Evolutionary conservation across 345 rosid genomes (phyloP), one percentile per base, ranked within the genome.

Genomic region (Ailanthus altissimus): DNA sequence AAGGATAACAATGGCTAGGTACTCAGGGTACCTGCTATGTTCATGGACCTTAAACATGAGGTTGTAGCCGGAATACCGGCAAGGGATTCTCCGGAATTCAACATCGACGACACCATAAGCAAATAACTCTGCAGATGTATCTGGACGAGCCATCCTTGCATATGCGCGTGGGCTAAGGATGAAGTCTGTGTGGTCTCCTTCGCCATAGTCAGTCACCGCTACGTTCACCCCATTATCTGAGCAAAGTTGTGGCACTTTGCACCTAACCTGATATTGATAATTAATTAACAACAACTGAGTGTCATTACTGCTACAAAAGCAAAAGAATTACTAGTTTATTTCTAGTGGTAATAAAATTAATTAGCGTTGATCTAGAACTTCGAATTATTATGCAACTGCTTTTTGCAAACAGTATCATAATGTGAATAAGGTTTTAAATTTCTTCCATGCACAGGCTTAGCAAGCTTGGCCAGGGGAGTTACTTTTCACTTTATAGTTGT

Each of bases 121-220:
- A n/a, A 81, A 88, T 63, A 95, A 84, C 75, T 89, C 83, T 0
- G 9, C 45, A 2, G 82, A 85, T 54, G 57, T 68, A 70, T 85
- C 83, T 0, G 90, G 76, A 60, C 58, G 69, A 0, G 93, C 94
- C 87, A 95, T 70, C 73, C 82, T 83, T 21, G 84, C 80, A 47
- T 89, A 94, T 15, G 97, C 94, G 0, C 85, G 81, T 7, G 90
- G 67, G 85, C 97, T 94, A 25, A 94, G 89, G 78, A 94, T 87
- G 85, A 94, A 94, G 85, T 94, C 97, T 0, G 98, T 88, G 49
- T 75, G 74, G 89, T 85, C 86, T 53, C 98, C 97, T 78, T 91
- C 94, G 0, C 98, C 97, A 13, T 86, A 89, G 91, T 94, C 98
- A 10, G 97, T 93, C 84, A 81, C 95, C 81, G 88, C 93, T 72